These are phyloP conservation scores for Pseudevernia furfuracea DNA, from an alignment of 495 filamentous ascomycete species.

Conservation along the genomic window DNA sequence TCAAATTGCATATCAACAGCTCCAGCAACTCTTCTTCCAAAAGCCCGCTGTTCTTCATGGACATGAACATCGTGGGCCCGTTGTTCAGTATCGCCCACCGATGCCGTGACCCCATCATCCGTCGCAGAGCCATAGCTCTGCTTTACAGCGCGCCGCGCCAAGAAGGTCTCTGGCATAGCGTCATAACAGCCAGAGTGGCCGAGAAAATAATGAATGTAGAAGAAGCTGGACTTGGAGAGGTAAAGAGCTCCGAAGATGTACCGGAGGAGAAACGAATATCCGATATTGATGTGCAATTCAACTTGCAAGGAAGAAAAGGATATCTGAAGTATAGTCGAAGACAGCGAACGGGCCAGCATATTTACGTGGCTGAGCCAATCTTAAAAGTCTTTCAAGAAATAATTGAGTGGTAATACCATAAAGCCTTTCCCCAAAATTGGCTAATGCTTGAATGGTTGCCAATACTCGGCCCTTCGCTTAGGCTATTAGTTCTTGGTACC, in stretches of 20 bases:
- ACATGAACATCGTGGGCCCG: background rate
- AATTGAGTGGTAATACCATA: background rate
- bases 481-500: too few species aligned
- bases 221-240: background rate
- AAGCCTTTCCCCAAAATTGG: too few species aligned
- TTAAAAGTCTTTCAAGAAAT: background rate
- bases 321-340: background rate
- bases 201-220: background rate
- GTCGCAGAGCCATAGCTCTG: background rate
- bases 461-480: too few species aligned
- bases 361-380: background rate
- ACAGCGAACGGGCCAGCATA: background rate
- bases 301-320: background rate
- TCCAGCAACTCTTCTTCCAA: background rate
- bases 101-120: background rate
- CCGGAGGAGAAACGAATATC: background rate
- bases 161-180: background rate
- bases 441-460: too few species aligned
- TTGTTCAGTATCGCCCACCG: background rate
- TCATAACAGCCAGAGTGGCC: background rate
- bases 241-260: background rate
- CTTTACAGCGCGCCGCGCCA: background rate
- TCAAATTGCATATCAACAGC: background rate
- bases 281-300: background rate
- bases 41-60: background rate